Evolutionary conservation across 2,329 filamentous ascomycete species (phyloP).

Genomic region (Diaporthe citrichinensis): DNA sequence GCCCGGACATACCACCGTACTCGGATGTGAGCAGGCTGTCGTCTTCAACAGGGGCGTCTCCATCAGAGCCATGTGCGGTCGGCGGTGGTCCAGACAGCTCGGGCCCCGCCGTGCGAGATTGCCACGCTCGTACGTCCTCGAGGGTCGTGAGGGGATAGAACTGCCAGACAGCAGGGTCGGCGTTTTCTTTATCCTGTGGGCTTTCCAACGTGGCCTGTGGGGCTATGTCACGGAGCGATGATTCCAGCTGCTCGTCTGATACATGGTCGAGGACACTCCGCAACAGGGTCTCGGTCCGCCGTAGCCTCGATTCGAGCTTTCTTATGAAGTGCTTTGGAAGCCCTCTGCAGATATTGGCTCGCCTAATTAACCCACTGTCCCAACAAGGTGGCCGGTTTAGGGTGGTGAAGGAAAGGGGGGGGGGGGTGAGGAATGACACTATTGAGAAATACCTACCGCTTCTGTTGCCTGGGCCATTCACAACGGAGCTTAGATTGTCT

Average conservation of each 20-base stretch:
- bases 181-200: not conserved
- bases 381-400: not conserved
- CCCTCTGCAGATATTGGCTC: not conserved
- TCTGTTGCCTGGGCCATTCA: conserved; percentile 1
- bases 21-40: not conserved
- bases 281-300: not conserved
- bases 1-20: not conserved
- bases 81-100: not conserved
- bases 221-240: not conserved
- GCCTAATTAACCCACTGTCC: not conserved
- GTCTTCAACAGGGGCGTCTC: not conserved
- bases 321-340: not conserved
- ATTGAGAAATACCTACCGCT: not conserved
- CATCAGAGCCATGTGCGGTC: not conserved
- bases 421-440: not conserved
- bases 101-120: not conserved
- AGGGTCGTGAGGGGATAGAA: not conserved
- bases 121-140: not conserved
- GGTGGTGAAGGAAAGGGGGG: not conserved
- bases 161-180: not conserved
- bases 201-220: not conserved
- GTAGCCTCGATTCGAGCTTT: not conserved
- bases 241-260: not conserved
- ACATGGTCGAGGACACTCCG: not conserved
- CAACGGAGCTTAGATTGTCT: not conserved